Percentiles rank a stretch among this genome's conserved stretches.
Evolutionary conservation across 108 stramenopile species (phyloP).

Genomic region (Tribonema minus): DNA sequence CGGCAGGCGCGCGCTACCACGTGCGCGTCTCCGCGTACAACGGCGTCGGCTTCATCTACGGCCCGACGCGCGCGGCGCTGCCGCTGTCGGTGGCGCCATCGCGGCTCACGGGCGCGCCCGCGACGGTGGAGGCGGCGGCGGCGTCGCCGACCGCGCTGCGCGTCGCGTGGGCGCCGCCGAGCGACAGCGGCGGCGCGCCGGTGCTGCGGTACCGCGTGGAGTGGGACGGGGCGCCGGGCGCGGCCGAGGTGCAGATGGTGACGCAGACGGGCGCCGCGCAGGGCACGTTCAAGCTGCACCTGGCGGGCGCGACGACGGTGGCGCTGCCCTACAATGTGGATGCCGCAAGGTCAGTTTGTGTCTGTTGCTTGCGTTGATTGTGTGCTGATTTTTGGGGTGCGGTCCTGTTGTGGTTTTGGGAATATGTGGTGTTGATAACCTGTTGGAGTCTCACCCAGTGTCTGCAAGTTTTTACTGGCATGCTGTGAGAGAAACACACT

Average conservation of each 20-base stretch:
- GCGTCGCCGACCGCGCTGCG: slow-evolving; percentile 46
- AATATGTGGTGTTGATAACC: too few species aligned
- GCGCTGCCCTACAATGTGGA: not conserved
- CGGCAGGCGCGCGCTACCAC: slow-evolving; percentile 63
- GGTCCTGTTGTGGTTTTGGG: too few species aligned
- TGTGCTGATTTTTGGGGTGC: too few species aligned
- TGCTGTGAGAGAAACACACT: too few species aligned
- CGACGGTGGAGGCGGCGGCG: slow-evolving; percentile 11
- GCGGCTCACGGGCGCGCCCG: slow-evolving; percentile 58
- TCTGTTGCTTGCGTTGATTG: too few species aligned
- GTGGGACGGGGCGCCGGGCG: slow-evolving; percentile 51
- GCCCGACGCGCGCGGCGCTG: slow-evolving; percentile 51
- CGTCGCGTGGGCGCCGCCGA: slow-evolving; percentile 59
- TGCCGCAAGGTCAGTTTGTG: too few species aligned
- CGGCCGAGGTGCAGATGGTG: not conserved
- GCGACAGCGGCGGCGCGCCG: slow-evolving; percentile 66
- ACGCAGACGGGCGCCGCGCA: not conserved
- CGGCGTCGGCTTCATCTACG: slow-evolving; percentile 56
- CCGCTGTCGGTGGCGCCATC: slow-evolving; percentile 54
- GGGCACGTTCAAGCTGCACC: not conserved
- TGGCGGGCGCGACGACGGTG: not conserved
- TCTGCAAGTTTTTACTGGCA: too few species aligned
- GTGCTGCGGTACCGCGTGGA: slow-evolving; percentile 64
- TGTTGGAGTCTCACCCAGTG: too few species aligned
- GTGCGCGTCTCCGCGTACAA: slow-evolving; percentile 75